Evolutionary conservation across 2,329 filamentous ascomycete species (phyloP).

Genomic region (Alternaria tenuissima): DNA sequence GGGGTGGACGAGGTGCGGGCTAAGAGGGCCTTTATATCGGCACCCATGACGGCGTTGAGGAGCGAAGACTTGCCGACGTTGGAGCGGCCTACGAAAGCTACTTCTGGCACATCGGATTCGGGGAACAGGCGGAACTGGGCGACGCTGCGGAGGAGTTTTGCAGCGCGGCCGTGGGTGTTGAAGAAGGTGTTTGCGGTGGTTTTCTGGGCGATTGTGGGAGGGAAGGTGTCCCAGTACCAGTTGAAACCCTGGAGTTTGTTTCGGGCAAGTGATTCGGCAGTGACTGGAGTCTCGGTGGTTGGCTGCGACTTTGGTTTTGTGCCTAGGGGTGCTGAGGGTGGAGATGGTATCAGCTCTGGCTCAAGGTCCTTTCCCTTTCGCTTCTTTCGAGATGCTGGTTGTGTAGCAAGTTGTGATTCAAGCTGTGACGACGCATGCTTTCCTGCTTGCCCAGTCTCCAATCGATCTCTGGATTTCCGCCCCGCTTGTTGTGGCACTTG

Average conservation of each 20-base stretch:
- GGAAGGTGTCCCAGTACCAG: slow-evolving; percentile 46
- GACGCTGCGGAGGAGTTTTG: slow-evolving; percentile 67
- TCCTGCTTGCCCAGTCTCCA: background rate
- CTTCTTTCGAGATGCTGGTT: background rate
- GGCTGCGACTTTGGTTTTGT: slow-evolving; percentile 1
- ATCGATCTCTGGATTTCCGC: background rate
- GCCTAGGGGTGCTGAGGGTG: slow-evolving; percentile 20
- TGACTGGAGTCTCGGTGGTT: slow-evolving; percentile 11
- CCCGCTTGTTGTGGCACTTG: background rate
- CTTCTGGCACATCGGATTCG: slow-evolving; percentile 63
- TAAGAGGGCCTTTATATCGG: slow-evolving; percentile 54
- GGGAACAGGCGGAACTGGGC: slow-evolving; percentile 68
- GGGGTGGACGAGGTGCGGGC: slow-evolving; percentile 64
- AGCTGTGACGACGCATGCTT: background rate
- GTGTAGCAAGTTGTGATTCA: background rate
- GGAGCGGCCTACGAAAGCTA: slow-evolving; percentile 72
- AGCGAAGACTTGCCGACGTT: slow-evolving; percentile 76
- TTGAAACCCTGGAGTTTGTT: slow-evolving; percentile 30
- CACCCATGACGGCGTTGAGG: slow-evolving; percentile 66
- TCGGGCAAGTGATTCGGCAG: slow-evolving; percentile 5
- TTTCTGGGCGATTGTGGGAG: slow-evolving; percentile 47
- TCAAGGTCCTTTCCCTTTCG: background rate
- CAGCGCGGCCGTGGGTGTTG: slow-evolving; percentile 42
- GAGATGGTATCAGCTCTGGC: slow-evolving; percentile 19
- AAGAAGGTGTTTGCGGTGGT: slow-evolving; percentile 56